These are phyloP conservation scores for Monilinia fructigena DNA, from an alignment of 2,329 filamentous ascomycete species.

Conservation along the genomic window DNA sequence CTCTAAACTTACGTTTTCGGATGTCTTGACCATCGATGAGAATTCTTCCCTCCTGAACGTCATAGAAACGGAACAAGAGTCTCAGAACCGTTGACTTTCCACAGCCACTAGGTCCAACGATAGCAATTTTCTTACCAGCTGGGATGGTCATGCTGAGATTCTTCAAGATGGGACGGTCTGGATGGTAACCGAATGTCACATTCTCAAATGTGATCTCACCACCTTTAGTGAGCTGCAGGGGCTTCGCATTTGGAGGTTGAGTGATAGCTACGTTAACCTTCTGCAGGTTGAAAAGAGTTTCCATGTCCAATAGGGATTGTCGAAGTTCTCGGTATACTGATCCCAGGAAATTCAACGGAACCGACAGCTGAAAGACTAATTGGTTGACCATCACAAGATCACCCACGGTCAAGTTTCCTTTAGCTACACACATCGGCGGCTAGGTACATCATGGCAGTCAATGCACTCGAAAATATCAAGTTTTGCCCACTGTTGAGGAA, in stretches of 20 bases:
- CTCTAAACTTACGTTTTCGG: constrained; percentile 74
- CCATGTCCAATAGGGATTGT: constrained; percentile 96
- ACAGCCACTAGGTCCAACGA: constrained; percentile 93
- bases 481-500: constrained; percentile 95
- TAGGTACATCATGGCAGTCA: constrained; percentile 98
- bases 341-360: constrained; percentile 96
- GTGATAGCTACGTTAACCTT: constrained; percentile 89
- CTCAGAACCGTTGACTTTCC: constrained; percentile 93
- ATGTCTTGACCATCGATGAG: constrained; percentile 93
- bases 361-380: constrained; percentile 94
- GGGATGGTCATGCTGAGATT: constrained; percentile 87
- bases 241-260: constrained; percentile 71
- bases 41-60: constrained; percentile 80
- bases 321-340: constrained; percentile 94
- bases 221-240: constrained; percentile 69
- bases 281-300: constrained; percentile 94
- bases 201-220: constrained; percentile 94
- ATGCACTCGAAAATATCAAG: constrained; percentile 89
- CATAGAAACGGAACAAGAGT: constrained; percentile 91
- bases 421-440: constrained; percentile 85
- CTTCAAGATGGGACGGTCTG: constrained; percentile 80
- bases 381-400: constrained; percentile 99
- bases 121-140: constrained; percentile 90
- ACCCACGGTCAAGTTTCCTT: constrained; percentile 80
- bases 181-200: constrained; percentile 88